These are phyloP conservation scores for Picea glauca DNA, from an alignment of 75 land plant species.

Conservation along the genomic window DNA sequence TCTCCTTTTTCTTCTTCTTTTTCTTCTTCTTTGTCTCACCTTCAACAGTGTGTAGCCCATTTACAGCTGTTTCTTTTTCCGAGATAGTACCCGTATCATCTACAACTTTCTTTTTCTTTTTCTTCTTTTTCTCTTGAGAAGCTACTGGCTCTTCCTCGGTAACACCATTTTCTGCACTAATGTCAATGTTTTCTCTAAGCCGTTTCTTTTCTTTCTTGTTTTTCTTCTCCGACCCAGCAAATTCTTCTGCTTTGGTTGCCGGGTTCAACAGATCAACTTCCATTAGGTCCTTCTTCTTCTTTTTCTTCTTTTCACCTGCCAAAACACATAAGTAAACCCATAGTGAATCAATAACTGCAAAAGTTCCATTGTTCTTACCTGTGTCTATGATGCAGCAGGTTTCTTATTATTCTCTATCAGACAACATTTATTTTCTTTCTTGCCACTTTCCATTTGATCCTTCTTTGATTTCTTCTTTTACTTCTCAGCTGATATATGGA, in stretches of 20 bases:
- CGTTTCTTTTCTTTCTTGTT: slow-evolving; percentile 22
- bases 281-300: slow-evolving; percentile 14
- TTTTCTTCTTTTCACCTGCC: slow-evolving; percentile 23
- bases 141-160: slow-evolving; percentile 6
- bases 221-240: neutral
- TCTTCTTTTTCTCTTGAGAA: slow-evolving; percentile 30
- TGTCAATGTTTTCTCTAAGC: neutral
- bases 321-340: neutral
- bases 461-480: slow-evolving; percentile 48
- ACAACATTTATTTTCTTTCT: slow-evolving; percentile 7
- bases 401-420: neutral
- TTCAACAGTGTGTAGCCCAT: slow-evolving; percentile 9
- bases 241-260: neutral
- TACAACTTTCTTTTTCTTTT: slow-evolving; percentile 32
- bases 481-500: slow-evolving; percentile 27
- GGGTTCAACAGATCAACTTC: slow-evolving; percentile 3
- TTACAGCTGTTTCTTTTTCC: slow-evolving; percentile 9
- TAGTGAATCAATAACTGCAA: neutral
- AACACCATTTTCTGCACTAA: slow-evolving; percentile 7
- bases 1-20: slow-evolving; percentile 11
- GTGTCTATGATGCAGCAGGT: slow-evolving; percentile 18
- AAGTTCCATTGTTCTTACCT: neutral
- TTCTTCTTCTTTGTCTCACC: slow-evolving; percentile 37
- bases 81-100: slow-evolving; percentile 15
- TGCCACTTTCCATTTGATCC: slow-evolving; percentile 16